These are phyloP conservation scores for Persicaria tinctoria DNA, from an alignment of 148 eudicot species.

Conservation along the genomic window DNA sequence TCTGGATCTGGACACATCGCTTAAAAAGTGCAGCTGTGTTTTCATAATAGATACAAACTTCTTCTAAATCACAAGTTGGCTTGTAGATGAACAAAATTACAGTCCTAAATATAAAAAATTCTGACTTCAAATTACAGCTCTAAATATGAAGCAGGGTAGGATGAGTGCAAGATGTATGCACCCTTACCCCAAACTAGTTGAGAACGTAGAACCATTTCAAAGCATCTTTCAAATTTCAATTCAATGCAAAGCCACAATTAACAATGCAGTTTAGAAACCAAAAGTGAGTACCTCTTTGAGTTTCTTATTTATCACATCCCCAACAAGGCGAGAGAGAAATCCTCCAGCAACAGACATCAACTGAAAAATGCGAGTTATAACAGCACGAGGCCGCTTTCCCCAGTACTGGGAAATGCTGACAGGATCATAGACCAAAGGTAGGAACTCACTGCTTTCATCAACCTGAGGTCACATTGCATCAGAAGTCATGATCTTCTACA, in stretches of 20 bases:
- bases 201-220: neutral
- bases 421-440: conserved; percentile 94
- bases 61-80: neutral
- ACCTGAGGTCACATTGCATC: conserved; percentile 35
- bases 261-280: neutral
- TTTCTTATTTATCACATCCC: conserved; percentile 85
- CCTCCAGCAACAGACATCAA: conserved; percentile 94
- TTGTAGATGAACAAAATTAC: neutral
- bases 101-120: neutral
- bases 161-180: no score
- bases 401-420: conserved; percentile 72
- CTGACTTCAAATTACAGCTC: no score
- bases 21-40: neutral
- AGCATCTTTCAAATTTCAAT: neutral
- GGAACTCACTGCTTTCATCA: conserved; percentile 81
- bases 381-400: conserved; percentile 98
- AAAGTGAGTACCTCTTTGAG: conserved; percentile 70
- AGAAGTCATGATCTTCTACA: neutral
- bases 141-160: no score
- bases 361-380: conserved; percentile 78
- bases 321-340: conserved; percentile 73
- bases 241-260: neutral
- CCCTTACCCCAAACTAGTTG: neutral
- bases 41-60: neutral
- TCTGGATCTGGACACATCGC: neutral